Conservation (phyloP, 306 rosid genomes). For the Quercus aquifolioides region DNA sequence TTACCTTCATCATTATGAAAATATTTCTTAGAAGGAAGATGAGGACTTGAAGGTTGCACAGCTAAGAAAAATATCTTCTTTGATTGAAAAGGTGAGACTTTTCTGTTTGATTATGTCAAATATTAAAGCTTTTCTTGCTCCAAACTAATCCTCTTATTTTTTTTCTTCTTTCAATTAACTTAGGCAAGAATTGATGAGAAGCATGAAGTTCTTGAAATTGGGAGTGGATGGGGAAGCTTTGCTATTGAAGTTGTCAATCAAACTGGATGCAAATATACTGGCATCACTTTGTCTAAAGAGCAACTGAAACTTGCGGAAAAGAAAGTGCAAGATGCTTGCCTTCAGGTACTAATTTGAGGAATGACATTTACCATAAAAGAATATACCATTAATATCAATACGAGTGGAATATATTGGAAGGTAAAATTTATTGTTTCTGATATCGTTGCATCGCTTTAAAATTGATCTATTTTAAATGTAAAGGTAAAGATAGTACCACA, state of each 20-base stretch:
- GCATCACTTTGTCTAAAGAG: slow-evolving; percentile 79
- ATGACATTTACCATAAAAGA: no score
- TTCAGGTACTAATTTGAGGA: slow-evolving; percentile 49
- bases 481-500: no score
- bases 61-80: slow-evolving; percentile 61
- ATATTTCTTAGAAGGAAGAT: slow-evolving; percentile 39
- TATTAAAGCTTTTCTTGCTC: not conserved
- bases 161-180: slow-evolving; percentile 1
- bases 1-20: slow-evolving; percentile 1
- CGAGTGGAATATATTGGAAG: no score
- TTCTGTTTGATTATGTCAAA: not conserved
- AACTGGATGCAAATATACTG: slow-evolving; percentile 85
- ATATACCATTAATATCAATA: no score
- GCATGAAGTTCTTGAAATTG: slow-evolving; percentile 85
- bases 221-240: slow-evolving; percentile 93
- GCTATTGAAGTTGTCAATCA: slow-evolving; percentile 74
- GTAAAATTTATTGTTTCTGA: no score
- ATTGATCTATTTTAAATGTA: no score
- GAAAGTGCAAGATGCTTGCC: slow-evolving; percentile 66
- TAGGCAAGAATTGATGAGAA: slow-evolving; percentile 64
- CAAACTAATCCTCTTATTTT: not conserved
- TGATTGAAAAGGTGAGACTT: slow-evolving; percentile 56
- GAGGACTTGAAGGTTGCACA: slow-evolving; percentile 80
- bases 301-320: slow-evolving; percentile 70
- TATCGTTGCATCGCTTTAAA: no score